A percentile compares a stretch with the other conserved stretches of the same genome.
phyloP scores from a whole-genome alignment of 2,329 filamentous ascomycete species.

The Fusarium equiseti region DNA sequence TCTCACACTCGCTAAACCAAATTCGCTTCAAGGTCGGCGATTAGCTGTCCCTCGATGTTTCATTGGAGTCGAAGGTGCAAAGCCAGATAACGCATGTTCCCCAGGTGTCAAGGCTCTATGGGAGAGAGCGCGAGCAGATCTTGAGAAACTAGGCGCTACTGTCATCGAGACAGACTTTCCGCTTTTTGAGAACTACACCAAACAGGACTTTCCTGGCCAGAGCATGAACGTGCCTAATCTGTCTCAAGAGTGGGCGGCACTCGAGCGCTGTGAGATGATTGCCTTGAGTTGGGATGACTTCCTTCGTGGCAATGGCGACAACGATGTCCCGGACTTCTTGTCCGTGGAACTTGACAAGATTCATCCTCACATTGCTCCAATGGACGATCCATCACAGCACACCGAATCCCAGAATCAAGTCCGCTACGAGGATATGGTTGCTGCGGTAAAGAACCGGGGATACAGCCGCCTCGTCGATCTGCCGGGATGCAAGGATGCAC shows the following conservation, averaged over 20 bases:
- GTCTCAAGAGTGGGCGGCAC: neutral
- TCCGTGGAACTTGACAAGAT: neutral
- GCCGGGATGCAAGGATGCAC: neutral
- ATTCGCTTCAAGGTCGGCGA: neutral
- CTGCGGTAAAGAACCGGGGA: neutral
- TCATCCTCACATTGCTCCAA: neutral
- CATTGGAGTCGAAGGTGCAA: neutral
- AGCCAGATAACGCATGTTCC: neutral
- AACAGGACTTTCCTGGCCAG: conserved; percentile 1
- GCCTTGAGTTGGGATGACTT: conserved; percentile 4
- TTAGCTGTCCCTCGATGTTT: neutral
- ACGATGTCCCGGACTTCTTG: neutral
- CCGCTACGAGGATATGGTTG: conserved; percentile 4
- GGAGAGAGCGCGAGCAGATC: neutral
- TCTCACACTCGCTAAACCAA: neutral
- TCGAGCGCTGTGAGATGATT: conserved; percentile 7
- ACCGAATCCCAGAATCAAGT: conserved; percentile 8
- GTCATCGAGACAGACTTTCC: neutral
- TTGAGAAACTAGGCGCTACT: neutral
- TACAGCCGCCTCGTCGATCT: neutral
- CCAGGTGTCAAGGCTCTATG: neutral
- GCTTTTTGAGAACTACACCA: neutral
- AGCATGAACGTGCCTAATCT: neutral
- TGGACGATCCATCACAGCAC: conserved; percentile 8
- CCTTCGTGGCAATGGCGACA: neutral